Conservation (phyloP, 1,284 basidiomycete species). For the Taiwanofungus camphoratus region DNA sequence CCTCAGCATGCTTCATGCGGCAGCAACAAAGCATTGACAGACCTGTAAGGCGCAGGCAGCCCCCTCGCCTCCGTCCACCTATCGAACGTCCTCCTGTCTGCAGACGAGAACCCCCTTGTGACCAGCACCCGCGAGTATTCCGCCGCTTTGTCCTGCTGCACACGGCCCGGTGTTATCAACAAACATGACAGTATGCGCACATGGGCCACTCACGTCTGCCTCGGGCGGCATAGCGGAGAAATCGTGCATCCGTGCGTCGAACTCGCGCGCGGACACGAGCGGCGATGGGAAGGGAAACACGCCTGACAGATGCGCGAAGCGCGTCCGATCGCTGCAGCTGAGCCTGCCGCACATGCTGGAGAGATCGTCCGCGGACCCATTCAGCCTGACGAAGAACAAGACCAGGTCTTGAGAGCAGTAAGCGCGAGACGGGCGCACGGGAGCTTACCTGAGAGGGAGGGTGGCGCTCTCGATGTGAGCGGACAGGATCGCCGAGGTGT, state of each 20-base stretch:
- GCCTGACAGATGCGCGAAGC: conserved; percentile 56
- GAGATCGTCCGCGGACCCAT: conserved; percentile 36
- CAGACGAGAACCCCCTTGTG: conserved; percentile 46
- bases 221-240: conserved; percentile 34
- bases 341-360: conserved; percentile 42
- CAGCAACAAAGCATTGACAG: neutral
- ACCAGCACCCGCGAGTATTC: conserved; percentile 41
- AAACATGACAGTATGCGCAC: neutral
- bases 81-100: conserved; percentile 33
- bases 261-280: conserved; percentile 19
- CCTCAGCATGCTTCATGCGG: neutral
- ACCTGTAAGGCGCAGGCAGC: conserved; percentile 18
- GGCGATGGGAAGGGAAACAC: conserved; percentile 37
- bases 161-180: neutral
- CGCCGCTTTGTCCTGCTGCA: conserved; percentile 1
- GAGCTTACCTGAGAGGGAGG: conserved; percentile 52
- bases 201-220: conserved; percentile 1
- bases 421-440: neutral
- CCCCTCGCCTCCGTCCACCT: conserved; percentile 26
- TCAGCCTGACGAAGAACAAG: conserved; percentile 31
- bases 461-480: conserved; percentile 64
- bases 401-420: conserved; percentile 4
- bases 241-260: conserved; percentile 34
- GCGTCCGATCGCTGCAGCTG: conserved; percentile 47
- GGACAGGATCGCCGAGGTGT: conserved; percentile 59